These are phyloP conservation scores for Xanthoconium stramineum DNA, from an alignment of 768 basidiomycete genomes.

Conservation along the genomic window DNA sequence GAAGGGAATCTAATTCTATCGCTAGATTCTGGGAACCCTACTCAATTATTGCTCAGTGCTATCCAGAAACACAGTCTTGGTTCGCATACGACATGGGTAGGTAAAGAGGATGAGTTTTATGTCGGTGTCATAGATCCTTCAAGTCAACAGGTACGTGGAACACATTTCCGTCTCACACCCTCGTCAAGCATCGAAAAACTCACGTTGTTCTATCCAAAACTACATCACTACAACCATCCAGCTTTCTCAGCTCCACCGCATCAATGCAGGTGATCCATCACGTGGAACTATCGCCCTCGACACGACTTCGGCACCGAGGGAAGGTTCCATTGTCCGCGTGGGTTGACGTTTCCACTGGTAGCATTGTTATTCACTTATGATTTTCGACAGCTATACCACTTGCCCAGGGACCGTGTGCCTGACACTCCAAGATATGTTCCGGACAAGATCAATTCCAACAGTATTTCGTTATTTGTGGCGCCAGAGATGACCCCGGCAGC, in stretches of 20 bases:
- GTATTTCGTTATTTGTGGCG: constrained; percentile 24
- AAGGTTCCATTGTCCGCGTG: constrained; percentile 53
- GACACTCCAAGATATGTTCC: constrained; percentile 1
- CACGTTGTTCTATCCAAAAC: too few relatives aligned
- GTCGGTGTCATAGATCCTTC: constrained; percentile 39
- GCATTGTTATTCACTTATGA: background rate
- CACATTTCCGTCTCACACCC: background rate
- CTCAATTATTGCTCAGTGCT: constrained; percentile 53
- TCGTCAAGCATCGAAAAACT: background rate
- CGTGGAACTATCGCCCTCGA: constrained; percentile 65
- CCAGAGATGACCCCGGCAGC: constrained; percentile 15
- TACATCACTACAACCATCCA: constrained; percentile 14
- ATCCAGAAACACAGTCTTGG: constrained; percentile 40
- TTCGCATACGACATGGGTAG: constrained; percentile 18
- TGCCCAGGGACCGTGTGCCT: constrained; percentile 24
- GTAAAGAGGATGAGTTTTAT: constrained; percentile 60
- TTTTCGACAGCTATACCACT: constrained; percentile 41
- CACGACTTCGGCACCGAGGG: constrained; percentile 45
- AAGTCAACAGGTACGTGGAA: constrained; percentile 11
- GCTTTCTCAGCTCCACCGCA: constrained; percentile 49
- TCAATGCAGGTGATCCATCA: constrained; percentile 70
- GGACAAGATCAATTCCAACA: background rate
- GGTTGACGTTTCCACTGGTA: constrained; percentile 11
- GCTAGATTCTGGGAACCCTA: constrained; percentile 57
- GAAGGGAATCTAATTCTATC: constrained; percentile 72